phyloP scores from a whole-genome alignment of 202 grass and related monocot species.

The Musa balbisiana region DNA sequence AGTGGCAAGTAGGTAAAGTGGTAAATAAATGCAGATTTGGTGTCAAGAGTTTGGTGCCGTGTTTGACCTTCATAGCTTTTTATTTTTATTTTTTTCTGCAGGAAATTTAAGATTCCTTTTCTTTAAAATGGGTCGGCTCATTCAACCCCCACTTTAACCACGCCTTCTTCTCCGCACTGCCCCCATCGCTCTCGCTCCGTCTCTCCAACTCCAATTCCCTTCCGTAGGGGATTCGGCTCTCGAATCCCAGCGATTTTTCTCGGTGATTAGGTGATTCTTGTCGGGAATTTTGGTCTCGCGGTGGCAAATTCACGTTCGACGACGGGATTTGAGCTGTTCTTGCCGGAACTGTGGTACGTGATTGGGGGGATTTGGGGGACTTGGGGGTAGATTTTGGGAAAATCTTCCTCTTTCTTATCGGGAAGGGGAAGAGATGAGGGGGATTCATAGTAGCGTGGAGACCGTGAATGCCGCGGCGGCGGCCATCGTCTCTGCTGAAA shows the following conservation, averaged over 20 bases:
- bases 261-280: not conserved
- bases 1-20: not conserved
- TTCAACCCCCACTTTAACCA: not conserved
- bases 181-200: not conserved
- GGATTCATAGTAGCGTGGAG: slow-evolving; percentile 72
- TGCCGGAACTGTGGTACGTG: not conserved
- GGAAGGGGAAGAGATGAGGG: slow-evolving; percentile 46
- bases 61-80: not conserved
- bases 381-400: not conserved
- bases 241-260: not conserved
- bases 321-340: not conserved
- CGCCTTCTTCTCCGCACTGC: not conserved
- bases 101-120: slow-evolving; percentile 1
- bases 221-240: not conserved
- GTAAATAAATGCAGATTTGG: not conserved
- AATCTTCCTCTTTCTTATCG: slow-evolving; percentile 29
- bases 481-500: slow-evolving; percentile 70
- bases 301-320: not conserved
- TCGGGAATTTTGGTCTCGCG: not conserved
- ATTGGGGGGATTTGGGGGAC: not conserved
- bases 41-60: not conserved
- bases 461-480: slow-evolving; percentile 89
- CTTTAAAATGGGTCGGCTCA: not conserved
- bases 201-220: not conserved
- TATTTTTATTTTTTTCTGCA: not conserved